A percentile compares a stretch with the other conserved stretches of the same genome.
These are phyloP conservation scores for Xylaria sp. DNA, from an alignment of 2,329 filamentous ascomycete genomes.

Conservation along the genomic window DNA sequence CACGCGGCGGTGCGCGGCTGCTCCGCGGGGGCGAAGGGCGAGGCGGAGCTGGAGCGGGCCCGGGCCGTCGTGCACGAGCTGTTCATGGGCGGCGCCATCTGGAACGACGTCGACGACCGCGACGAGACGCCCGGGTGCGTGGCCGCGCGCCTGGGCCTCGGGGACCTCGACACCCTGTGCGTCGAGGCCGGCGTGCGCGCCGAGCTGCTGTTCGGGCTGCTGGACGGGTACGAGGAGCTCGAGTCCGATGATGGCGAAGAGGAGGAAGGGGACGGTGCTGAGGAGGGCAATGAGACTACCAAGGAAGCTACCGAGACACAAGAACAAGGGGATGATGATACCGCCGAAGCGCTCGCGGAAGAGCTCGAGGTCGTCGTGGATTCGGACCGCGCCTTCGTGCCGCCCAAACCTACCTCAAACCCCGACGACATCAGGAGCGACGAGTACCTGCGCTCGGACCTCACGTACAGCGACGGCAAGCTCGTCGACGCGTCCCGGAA, in stretches of 20 bases:
- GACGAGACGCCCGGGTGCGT: conserved; percentile 92
- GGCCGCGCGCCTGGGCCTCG: conserved; percentile 69
- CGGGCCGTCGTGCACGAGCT: conserved; percentile 73
- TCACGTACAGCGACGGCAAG: conserved; percentile 66
- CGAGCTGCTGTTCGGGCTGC: conserved; percentile 79
- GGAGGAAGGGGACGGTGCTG: conserved; percentile 50
- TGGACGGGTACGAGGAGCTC: conserved; percentile 81
- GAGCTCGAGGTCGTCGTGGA: conserved; percentile 30
- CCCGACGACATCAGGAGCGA: conserved; percentile 61
- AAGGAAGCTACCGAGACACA: conserved; percentile 44
- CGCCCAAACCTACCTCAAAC: conserved; percentile 41
- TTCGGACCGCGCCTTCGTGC: conserved; percentile 38
- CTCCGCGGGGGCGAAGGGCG: conserved; percentile 44
- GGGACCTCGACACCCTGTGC: conserved; percentile 75
- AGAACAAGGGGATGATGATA: conserved; percentile 37
- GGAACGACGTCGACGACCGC: conserved; percentile 89
- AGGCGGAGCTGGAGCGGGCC: conserved; percentile 59
- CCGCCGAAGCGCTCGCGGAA: conserved; percentile 28
- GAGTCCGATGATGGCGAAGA: conserved; percentile 55
- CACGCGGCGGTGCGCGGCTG: conserved; percentile 88
- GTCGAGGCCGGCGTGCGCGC: conserved; percentile 90
- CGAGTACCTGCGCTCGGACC: conserved; percentile 68
- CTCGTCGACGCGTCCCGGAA: conserved; percentile 76
- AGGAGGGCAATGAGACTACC: conserved; percentile 47
- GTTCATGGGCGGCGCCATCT: conserved; percentile 87